Evolutionary conservation across 1,284 basidiomycete species (phyloP).

Genomic region (Marasmius oreades): DNA sequence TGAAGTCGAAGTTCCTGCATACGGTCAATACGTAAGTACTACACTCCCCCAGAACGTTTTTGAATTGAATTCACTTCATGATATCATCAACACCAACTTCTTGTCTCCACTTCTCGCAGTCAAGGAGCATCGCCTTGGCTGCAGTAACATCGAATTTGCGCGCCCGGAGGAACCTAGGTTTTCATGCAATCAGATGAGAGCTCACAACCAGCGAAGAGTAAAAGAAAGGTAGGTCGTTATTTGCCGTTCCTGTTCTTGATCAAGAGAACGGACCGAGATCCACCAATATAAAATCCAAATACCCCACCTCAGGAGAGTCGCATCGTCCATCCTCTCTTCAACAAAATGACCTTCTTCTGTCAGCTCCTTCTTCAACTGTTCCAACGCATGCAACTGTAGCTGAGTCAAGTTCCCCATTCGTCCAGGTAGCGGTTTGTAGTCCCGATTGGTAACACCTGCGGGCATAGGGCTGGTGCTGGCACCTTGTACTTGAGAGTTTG

Average conservation of each 20-base stretch:
- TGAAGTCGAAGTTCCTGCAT: slow-evolving; percentile 82
- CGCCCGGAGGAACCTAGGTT: slow-evolving; percentile 78
- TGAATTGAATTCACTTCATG: slow-evolving; percentile 57
- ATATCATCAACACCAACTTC: slow-evolving; percentile 89
- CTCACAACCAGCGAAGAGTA: too few relatives aligned
- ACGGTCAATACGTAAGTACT: neutral
- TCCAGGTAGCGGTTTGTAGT: slow-evolving; percentile 35
- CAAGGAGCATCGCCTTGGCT: slow-evolving; percentile 83
- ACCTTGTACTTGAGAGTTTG: neutral
- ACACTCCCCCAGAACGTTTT: slow-evolving; percentile 2
- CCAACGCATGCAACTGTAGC: slow-evolving; percentile 68
- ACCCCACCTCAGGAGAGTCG: slow-evolving; percentile 68
- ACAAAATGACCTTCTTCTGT: slow-evolving; percentile 61
- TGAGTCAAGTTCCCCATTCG: slow-evolving; percentile 79
- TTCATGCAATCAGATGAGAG: too few relatives aligned
- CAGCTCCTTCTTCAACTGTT: slow-evolving; percentile 70
- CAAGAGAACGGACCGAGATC: neutral
- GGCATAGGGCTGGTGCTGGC: slow-evolving; percentile 25
- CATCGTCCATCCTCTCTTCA: slow-evolving; percentile 75
- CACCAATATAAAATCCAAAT: neutral
- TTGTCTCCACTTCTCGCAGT: slow-evolving; percentile 89
- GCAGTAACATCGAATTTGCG: slow-evolving; percentile 87
- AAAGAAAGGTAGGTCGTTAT: too few relatives aligned
- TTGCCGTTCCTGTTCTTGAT: neutral
- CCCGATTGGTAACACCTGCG: slow-evolving; percentile 30